These are phyloP conservation scores for Brassica balearica DNA, from an alignment of 441 rosid genomes.

Conservation along the genomic window DNA sequence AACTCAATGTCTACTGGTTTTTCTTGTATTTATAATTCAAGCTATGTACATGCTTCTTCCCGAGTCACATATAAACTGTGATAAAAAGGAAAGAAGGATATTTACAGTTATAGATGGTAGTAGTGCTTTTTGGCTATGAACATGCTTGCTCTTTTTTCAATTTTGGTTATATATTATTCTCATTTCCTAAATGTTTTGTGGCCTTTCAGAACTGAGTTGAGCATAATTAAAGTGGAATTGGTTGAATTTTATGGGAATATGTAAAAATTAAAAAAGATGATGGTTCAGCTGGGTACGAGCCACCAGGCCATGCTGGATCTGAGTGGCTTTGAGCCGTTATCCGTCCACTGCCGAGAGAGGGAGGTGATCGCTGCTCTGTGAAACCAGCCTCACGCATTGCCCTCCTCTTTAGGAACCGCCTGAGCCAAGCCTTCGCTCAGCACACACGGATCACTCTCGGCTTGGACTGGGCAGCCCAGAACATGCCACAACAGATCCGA, in stretches of 20 bases:
- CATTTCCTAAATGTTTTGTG: not conserved
- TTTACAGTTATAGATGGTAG: not conserved
- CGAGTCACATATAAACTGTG: not conserved
- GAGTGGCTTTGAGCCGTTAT: conserved; percentile 29
- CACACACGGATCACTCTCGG: conserved; percentile 32
- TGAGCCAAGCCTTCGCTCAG: conserved; percentile 28
- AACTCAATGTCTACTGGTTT: conserved; percentile 4
- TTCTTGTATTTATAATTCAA: not conserved
- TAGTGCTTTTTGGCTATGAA: not conserved
- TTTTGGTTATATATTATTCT: not conserved
- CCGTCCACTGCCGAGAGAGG: conserved; percentile 47
- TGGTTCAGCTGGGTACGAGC: conserved; percentile 33
- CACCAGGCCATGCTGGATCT: conserved; percentile 20
- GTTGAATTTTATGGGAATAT: not conserved
- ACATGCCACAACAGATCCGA: conserved; percentile 36
- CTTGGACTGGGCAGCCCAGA: conserved; percentile 43
- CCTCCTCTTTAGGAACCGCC: conserved; percentile 44
- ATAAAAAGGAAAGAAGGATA: not conserved
- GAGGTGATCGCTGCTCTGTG: conserved; percentile 57
- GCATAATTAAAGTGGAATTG: too few relatives aligned
- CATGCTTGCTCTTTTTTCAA: not conserved
- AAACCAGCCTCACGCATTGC: conserved; percentile 56
- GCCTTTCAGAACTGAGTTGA: too few relatives aligned
- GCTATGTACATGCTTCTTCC: not conserved
- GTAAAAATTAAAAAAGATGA: conserved; percentile 2